Conservation (phyloP, 2,329 filamentous ascomycete genomes). For the Ophioceras dolichostomum region DNA sequence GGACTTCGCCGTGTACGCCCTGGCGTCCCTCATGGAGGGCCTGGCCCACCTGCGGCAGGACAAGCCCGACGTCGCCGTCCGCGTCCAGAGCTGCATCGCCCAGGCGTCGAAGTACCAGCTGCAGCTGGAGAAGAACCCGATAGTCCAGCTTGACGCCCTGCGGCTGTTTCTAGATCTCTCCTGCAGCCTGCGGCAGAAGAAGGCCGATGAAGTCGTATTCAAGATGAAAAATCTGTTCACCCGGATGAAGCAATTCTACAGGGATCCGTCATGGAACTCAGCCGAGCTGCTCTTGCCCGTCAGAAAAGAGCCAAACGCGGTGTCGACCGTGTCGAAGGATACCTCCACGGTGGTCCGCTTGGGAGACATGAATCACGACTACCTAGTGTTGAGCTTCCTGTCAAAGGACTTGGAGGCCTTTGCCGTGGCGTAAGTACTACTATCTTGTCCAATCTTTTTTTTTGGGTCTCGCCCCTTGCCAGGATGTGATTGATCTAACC, state of each 20-base stretch:
- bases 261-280: no score
- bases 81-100: constrained; percentile 63
- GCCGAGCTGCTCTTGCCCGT: constrained; percentile 44
- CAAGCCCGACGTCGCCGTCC: constrained; percentile 53
- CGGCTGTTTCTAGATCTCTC: constrained; percentile 57
- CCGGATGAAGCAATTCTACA: constrained; percentile 44
- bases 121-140: constrained; percentile 45
- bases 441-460: no score
- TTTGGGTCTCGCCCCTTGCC: no score
- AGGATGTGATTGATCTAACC: no score
- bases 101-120: constrained; percentile 60
- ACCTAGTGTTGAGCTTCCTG: constrained; percentile 47
- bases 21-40: constrained; percentile 56
- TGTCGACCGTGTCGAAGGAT: no score
- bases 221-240: constrained; percentile 53
- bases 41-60: constrained; percentile 54
- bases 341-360: constrained; percentile 40
- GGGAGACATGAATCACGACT: constrained; percentile 37
- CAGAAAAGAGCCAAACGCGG: constrained; percentile 35
- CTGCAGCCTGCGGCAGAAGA: constrained; percentile 54
- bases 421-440: no score
- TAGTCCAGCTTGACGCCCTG: constrained; percentile 55
- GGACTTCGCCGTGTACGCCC: constrained; percentile 52
- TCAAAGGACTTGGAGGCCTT: no score
- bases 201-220: constrained; percentile 38